Evolutionary conservation across 371 early-diverging fungal genomes (phyloP), one percentile per base, ranked within the genome.

Genomic region (Mucor lusitanicus): DNA sequence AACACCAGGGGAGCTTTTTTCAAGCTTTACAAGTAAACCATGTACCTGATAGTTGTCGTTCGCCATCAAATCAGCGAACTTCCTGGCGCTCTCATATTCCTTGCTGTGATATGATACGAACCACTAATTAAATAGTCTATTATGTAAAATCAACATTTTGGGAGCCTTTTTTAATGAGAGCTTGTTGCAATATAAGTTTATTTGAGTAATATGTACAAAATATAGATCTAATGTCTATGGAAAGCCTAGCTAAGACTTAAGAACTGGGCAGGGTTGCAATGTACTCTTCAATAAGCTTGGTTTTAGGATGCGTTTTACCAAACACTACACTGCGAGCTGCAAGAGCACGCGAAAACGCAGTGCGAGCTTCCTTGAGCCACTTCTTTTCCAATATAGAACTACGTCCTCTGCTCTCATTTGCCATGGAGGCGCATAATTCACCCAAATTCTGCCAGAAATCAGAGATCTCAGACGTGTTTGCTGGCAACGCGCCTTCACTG

Each of bases 391-490:
- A 57, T 1, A 68, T 30, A 9, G 66, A 15, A 13, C 60, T 63
- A n/a, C 70, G 61, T n/a, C 67, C 65, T 40, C 61, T 69, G 56
- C 76, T 77, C 57, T 86, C 73, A 33, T 73, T 73, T 11, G 81
- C 85, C 75, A 84, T 77, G 54, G 73, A 69, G 48, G 78, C 65
- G 54, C 80, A 83, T 59, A 87, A 67, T 62, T 90, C 90, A 28
- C 85, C 89, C n/a, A 91, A 71, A 19, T 87, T 81, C 64, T 80
- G 75, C 69, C 83, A 79, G 64, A 86, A 85, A 61, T 90, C 90
- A 28, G 87, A 86, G 30, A 88, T 76, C 27, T 88, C 85, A 28
- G 89, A 81, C 27, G 87, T 85, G 64, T 86, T 77, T 30, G 60
- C 68, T 9, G 91, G 85, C n/a, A 90, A 70, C 13, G 76, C 68